These are phyloP conservation scores for Candida xiaguanensis DNA, from an alignment of 805 yeast genomes.

Conservation along the genomic window DNA sequence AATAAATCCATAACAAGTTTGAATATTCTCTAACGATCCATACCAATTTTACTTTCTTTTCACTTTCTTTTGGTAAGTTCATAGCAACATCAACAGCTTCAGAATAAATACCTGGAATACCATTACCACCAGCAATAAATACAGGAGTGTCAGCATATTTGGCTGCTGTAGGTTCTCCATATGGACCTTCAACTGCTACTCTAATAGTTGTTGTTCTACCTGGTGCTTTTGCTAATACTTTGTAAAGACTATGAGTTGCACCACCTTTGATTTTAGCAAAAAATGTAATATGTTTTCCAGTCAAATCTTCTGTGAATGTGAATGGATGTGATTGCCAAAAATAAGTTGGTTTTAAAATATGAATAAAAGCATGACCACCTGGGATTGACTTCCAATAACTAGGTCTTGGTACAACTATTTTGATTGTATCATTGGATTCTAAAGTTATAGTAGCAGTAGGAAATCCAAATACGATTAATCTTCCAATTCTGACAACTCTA, in stretches of 20 bases:
- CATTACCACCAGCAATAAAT: slow-evolving; percentile 40
- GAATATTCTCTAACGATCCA: slow-evolving; percentile 62
- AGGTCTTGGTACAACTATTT: slow-evolving; percentile 49
- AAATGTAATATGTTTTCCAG: slow-evolving; percentile 20
- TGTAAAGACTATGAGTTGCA: slow-evolving; percentile 21
- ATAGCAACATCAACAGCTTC: slow-evolving; percentile 22
- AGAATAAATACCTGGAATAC: slow-evolving; percentile 38
- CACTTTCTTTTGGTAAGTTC: slow-evolving; percentile 11
- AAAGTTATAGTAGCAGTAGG: slow-evolving; percentile 45
- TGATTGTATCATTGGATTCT: slow-evolving; percentile 43
- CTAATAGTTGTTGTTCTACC: slow-evolving; percentile 17
- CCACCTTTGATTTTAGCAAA: slow-evolving; percentile 34
- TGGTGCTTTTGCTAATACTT: slow-evolving; percentile 18
- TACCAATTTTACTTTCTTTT: slow-evolving; percentile 35
- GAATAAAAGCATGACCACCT: slow-evolving; percentile 62
- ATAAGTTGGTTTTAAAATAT: slow-evolving; percentile 40
- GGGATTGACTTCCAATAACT: slow-evolving; percentile 52
- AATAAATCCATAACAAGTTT: slow-evolving; percentile 46
- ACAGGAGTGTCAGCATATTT: slow-evolving; percentile 23
- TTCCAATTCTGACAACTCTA: slow-evolving; percentile 50
- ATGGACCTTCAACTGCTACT: slow-evolving; percentile 37
- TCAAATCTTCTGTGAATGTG: slow-evolving; percentile 32
- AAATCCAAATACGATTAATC: slow-evolving; percentile 59
- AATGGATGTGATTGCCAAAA: slow-evolving; percentile 73
- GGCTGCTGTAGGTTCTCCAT: slow-evolving; percentile 34